A percentile compares a stretch with the other conserved stretches of the same genome.
Evolutionary conservation across 306 rosid species (phyloP).

Genomic region (Begonia loranthoides): DNA sequence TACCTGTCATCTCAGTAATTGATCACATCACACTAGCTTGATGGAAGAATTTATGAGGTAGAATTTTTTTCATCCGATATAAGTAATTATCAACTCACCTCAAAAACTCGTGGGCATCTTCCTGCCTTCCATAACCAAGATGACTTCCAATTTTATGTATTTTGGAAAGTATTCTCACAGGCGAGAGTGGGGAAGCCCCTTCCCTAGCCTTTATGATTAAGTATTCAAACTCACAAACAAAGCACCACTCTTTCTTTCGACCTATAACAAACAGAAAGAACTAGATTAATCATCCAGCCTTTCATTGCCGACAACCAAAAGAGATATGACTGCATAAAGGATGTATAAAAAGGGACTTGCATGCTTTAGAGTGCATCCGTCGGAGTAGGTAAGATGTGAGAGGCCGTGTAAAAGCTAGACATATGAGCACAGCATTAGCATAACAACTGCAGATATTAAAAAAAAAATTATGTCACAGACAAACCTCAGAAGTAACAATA

Average conservation of each 20-base stretch:
- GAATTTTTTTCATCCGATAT: slow-evolving; percentile 6
- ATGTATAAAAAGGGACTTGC: slow-evolving; percentile 31
- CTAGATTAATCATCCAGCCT: slow-evolving; percentile 16
- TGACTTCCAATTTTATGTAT: slow-evolving; percentile 66
- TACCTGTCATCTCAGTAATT: slow-evolving; percentile 44
- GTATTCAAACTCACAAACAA: slow-evolving; percentile 68
- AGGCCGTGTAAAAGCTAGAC: slow-evolving; percentile 71
- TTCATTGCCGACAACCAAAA: neutral
- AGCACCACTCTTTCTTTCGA: slow-evolving; percentile 72
- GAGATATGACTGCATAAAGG: neutral
- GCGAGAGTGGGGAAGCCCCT: slow-evolving; percentile 61
- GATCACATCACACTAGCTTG: slow-evolving; percentile 8
- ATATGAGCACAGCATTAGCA: slow-evolving; percentile 78
- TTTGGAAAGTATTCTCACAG: slow-evolving; percentile 63
- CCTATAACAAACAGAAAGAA: slow-evolving; percentile 24
- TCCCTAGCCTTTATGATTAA: slow-evolving; percentile 54
- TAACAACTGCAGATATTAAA: slow-evolving; percentile 47
- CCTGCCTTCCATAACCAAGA: slow-evolving; percentile 75
- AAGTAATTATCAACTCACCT: slow-evolving; percentile 40
- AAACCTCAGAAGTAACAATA: neutral
- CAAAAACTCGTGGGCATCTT: slow-evolving; percentile 80
- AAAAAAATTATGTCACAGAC: neutral
- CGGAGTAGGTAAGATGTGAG: slow-evolving; percentile 48
- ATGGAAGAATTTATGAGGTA: neutral
- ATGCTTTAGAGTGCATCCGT: slow-evolving; percentile 52